Conservation (phyloP, 139 green algal genomes). For the Coelastrella sp. region DNA sequence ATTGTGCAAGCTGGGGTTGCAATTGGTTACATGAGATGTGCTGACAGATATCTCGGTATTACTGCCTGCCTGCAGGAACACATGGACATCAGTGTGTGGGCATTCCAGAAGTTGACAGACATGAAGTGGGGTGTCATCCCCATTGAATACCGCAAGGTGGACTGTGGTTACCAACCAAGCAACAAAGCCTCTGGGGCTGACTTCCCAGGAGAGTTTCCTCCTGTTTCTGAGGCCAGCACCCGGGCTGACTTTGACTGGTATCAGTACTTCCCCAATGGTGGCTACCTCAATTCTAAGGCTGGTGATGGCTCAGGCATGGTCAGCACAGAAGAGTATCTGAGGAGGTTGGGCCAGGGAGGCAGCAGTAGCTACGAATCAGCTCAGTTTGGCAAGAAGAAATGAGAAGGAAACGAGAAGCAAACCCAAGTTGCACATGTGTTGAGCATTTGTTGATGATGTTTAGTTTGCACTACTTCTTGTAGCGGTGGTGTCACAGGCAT, state of each 20-base stretch:
- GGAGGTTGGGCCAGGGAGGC: background rate
- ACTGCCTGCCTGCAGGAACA: constrained; percentile 7
- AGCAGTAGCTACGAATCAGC: background rate
- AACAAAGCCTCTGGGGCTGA: constrained; percentile 20
- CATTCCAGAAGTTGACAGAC: constrained; percentile 46
- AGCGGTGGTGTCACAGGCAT: background rate
- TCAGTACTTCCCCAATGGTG: constrained; percentile 38
- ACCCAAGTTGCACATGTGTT: too few relatives aligned
- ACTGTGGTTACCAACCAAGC: constrained; percentile 17
- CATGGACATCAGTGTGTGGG: constrained; percentile 42
- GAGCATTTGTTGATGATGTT: background rate
- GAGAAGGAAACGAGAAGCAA: background rate
- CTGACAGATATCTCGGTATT: background rate
- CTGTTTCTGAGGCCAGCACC: background rate
- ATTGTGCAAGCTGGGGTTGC: too few relatives aligned
- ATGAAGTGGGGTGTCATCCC: constrained; percentile 51
- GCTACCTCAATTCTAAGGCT: constrained; percentile 30
- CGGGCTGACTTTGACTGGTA: constrained; percentile 17
- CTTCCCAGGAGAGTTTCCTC: constrained; percentile 35
- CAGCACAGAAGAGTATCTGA: constrained; percentile 28
- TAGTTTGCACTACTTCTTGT: background rate
- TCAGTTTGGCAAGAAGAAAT: constrained; percentile 23
- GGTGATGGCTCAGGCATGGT: constrained; percentile 29
- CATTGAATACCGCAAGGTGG: constrained; percentile 33
- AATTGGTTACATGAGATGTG: background rate